phyloP scores from a whole-genome alignment of 371 early-diverging fungal genomes.

The Mortierella sp. region DNA sequence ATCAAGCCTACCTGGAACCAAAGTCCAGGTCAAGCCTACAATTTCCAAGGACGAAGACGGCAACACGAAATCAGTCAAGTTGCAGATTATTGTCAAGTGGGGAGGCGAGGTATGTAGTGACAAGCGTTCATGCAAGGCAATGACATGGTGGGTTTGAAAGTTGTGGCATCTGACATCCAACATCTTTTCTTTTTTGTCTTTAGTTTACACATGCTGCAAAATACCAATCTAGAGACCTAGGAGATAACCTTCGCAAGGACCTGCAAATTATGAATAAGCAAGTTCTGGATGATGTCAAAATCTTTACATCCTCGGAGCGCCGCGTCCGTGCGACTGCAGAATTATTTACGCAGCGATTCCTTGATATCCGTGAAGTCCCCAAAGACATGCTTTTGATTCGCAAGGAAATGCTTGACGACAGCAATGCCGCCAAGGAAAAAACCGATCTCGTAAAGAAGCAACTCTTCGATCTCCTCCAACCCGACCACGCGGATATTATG shows the following conservation, averaged over 20 bases:
- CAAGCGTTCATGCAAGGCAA: neutral
- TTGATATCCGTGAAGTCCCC: constrained; percentile 69
- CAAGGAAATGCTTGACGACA: constrained; percentile 95
- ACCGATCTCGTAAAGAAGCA: constrained; percentile 88
- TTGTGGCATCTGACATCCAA: neutral
- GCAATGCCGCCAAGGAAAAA: constrained; percentile 94
- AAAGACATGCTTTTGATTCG: constrained; percentile 76
- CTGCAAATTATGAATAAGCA: constrained; percentile 87
- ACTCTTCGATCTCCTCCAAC: constrained; percentile 68
- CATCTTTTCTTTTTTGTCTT: neutral
- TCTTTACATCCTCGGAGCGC: constrained; percentile 90
- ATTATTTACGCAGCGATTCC: constrained; percentile 83
- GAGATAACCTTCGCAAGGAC: constrained; percentile 93
- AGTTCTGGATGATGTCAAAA: constrained; percentile 88
- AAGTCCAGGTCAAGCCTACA: constrained; percentile 92
- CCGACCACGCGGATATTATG: constrained; percentile 53
- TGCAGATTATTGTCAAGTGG: constrained; percentile 97
- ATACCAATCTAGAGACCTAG: constrained; percentile 93
- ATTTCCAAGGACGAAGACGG: constrained; percentile 67
- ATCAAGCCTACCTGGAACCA: constrained; percentile 87
- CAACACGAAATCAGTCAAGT: constrained; percentile 71
- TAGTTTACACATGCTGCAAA: constrained; percentile 96
- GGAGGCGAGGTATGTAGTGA: constrained; percentile 82
- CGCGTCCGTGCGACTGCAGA: constrained; percentile 93
- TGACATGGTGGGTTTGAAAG: neutral